Evolutionary conservation across 225 moss, liverwort and hornwort genomes (phyloP), one percentile per base, ranked within the genome.

Genomic region (Pleurozium schreberi): DNA sequence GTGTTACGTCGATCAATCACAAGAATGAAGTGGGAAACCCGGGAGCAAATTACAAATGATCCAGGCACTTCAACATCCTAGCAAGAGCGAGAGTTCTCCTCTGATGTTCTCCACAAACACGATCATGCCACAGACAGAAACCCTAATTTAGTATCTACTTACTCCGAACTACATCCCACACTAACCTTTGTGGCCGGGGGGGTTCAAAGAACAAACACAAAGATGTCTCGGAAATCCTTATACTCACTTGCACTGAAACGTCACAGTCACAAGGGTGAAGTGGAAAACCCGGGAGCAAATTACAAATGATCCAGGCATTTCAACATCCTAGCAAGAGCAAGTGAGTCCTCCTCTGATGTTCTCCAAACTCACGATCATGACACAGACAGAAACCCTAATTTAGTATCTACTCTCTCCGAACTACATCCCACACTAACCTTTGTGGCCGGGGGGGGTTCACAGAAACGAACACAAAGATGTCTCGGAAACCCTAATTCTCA

Each of bases 281-380:
- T 80, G 84, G n/a, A 92, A 60, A 90, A 88, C 80, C 75, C 90
- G 92, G 92, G 90, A 90, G 90, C 88, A 68, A n/a, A 81, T n/a
- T 27, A 11, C 86, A n/a, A 55, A 43, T 20, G 55, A 83, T 84
- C 75, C 73, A 50, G 38, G 77, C 43, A 34, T 27, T 47, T 82
- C 64, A 34, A 18, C 25, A n/a, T 43, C 55, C 77, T 59, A 8
- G 63, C 1, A 16, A 30, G 87, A 78, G 14, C 64, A 73, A 19
- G 88, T 57, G 53, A 80, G 67, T 68, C 86, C 88, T 90, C 90
- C 87, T 90, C 88, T 88, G 84, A 84, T 68, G 74, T 84, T 80
- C 62, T 87, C 88, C 87, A 52, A 82, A 15, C 75, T 5, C 45
- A 68, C 13, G 38, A 15, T 81, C 81, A 28, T 53, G 87, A 50